Evolutionary conservation across 352 stramenopile species (phyloP).

Genomic region (Phytophthora palmivora): DNA sequence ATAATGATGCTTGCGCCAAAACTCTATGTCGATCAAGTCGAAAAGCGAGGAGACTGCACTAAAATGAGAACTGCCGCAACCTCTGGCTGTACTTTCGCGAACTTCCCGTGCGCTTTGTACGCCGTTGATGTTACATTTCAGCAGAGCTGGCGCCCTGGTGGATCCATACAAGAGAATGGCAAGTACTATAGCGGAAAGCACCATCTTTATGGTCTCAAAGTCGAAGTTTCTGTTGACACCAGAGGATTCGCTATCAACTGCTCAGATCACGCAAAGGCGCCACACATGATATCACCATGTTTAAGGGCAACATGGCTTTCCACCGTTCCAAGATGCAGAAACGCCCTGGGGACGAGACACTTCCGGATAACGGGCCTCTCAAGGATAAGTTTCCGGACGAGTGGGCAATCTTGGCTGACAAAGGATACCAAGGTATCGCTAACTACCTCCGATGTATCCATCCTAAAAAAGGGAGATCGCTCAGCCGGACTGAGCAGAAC

Average conservation of each 20-base stretch:
- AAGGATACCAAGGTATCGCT: background rate
- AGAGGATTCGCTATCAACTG: slow-evolving; percentile 14
- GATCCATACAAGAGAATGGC: background rate
- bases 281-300: background rate
- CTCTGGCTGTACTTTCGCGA: background rate
- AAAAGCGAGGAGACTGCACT: background rate
- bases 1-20: background rate
- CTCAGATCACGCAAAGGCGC: background rate
- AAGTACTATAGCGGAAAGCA: slow-evolving; percentile 14
- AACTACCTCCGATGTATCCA: no score
- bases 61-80: no score
- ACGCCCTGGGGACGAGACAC: no score
- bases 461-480: no score
- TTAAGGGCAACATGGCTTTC: no score
- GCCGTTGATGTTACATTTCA: slow-evolving; percentile 18
- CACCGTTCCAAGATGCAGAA: background rate
- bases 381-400: background rate
- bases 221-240: slow-evolving; percentile 10
- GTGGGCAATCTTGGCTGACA: background rate
- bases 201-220: slow-evolving; percentile 7
- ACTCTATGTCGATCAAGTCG: background rate
- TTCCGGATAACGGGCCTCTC: background rate
- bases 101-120: slow-evolving; percentile 13
- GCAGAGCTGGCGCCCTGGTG: slow-evolving; percentile 13
- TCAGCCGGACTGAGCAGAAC: no score